Base-by-base conservation (phyloP, 2,329 filamentous ascomycete genomes). In the Parastagonospora nodorum region DNA sequence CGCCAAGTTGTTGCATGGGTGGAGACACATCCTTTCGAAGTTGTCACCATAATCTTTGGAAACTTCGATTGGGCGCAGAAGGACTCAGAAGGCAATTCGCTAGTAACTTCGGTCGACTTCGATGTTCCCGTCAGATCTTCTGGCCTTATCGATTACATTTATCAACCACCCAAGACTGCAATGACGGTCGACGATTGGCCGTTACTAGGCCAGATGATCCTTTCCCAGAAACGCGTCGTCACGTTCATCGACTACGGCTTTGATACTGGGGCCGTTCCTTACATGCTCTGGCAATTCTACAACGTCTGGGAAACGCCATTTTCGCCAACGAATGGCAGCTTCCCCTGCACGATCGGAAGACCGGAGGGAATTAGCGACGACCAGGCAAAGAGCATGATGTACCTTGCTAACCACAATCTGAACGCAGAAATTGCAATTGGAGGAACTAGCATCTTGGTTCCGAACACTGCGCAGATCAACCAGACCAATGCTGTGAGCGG, bases 221-320 rank as follows among this genome's bases (percentile, higher is more conserved):
- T 75, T 14, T 55, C 51, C 8, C 60, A 64, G 14, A 72, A 75
- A 55, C 67, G 74, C 5, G 69, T 76, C 27, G 67, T 76, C 36
- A 67, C 72, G 1, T 75, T 75, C 42, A 69, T 76, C 48, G 74
- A 76, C 51, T 76, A 75, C 57, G 68, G 70, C 61, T 90, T 89
- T 61, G 86, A 97, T 71, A 89, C 94, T 72, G 84, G 81, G 0
- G 81, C 81, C 10, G 88, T 91, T 15, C 92, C 92, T 0, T 97
- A 90, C 83, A 82, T 97, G 46, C 80, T 96, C 29, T 92, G 96
- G 74, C 83, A 97, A 74, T 97, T 96, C 76, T 85, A 85, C 12
- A 89, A 96, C 68, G 83, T 96, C 76, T 97, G 90, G 89, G 92
- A 97, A 77, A 94, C 92, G 1, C 89, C 90, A 0, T 97, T 95